Percentiles rank a stretch among this genome's conserved stretches.
Evolutionary conservation across 257 asterid species (phyloP).

Genomic region (Scutellaria galericulata): DNA sequence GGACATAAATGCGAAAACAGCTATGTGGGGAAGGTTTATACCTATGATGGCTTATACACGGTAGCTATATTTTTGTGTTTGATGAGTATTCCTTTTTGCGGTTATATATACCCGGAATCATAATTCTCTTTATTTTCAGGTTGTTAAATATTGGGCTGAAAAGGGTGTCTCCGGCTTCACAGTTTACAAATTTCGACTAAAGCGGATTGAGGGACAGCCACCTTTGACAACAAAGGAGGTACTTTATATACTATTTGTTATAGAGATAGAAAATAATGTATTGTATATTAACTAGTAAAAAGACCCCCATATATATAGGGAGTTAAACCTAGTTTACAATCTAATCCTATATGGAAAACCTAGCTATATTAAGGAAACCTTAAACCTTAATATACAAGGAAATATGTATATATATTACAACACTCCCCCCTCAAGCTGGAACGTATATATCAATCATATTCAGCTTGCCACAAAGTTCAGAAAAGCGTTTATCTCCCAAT

Average conservation of each 20-base stretch:
- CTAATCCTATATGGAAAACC: too few species aligned
- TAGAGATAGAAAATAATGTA: too few species aligned
- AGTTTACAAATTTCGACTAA: constrained; percentile 73
- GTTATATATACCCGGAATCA: background rate
- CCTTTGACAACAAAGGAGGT: constrained; percentile 86
- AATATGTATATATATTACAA: too few species aligned
- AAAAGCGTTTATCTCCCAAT: too few species aligned
- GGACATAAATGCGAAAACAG: constrained; percentile 79
- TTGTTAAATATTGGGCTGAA: constrained; percentile 78
- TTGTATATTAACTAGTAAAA: too few species aligned
- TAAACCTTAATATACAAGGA: too few species aligned
- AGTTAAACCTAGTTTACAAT: too few species aligned
- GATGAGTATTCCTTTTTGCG: background rate
- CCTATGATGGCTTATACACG: constrained; percentile 91
- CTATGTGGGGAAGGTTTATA: constrained; percentile 86
- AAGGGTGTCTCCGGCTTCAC: constrained; percentile 86
- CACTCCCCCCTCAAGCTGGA: too few species aligned
- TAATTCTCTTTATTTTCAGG: constrained; percentile 54
- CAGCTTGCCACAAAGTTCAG: too few species aligned
- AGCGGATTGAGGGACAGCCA: constrained; percentile 78
- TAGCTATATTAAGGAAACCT: too few species aligned
- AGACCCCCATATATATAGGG: too few species aligned
- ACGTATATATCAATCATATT: too few species aligned
- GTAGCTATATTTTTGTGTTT: constrained; percentile 42
- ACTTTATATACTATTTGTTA: constrained; percentile 12